Evolutionary conservation across 1,139 yeast species (phyloP), one percentile per base, ranked within the genome.

Genomic region (Hyphopichia fennica): DNA sequence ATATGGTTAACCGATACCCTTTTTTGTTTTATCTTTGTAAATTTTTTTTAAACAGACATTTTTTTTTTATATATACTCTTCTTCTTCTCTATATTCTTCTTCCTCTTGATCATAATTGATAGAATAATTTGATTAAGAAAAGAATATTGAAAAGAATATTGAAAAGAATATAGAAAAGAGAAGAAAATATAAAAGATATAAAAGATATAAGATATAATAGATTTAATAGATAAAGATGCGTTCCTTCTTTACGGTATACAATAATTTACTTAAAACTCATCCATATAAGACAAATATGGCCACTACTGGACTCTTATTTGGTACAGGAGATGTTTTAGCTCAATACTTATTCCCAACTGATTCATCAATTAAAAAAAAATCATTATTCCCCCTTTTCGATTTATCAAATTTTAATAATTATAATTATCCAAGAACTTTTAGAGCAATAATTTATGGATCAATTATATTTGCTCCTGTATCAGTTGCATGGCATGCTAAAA

Each of bases 401-500:
- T 10, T n/a, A 36, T 38, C 31, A 32, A 23, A 36, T 42, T 50
- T 41, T 43, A 40, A 34, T 41, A 37, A 13, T 4, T 76, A 60
- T 46, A 80, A 81, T 50, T 54, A 45, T 29, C 51, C 55, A 11
- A 66, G 96, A 43, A 83, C 90, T 0, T 45, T 73, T 3, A 67
- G 96, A 43, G 88, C 95, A 4, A 70, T 79, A 44, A 52, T 79
- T 7, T 90, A 88, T 57, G 97, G 97, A 1, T 77, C 87, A 0
- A 52, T 79, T n/a, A 69, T 89, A 38, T 89, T 89, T 58, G 84
- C 93, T 0, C 91, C 95, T 13, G 65, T 87, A 34, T 88, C 88
- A 18, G 83, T 80, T 42, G 68, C 69, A 43, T 86, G 95, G 87
- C 88, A 84, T 57, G 76, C 76, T 15, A 67, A 63, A 37, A 63